phyloP scores from a whole-genome alignment of 129 eudicot genomes.

The Daucus carota region DNA sequence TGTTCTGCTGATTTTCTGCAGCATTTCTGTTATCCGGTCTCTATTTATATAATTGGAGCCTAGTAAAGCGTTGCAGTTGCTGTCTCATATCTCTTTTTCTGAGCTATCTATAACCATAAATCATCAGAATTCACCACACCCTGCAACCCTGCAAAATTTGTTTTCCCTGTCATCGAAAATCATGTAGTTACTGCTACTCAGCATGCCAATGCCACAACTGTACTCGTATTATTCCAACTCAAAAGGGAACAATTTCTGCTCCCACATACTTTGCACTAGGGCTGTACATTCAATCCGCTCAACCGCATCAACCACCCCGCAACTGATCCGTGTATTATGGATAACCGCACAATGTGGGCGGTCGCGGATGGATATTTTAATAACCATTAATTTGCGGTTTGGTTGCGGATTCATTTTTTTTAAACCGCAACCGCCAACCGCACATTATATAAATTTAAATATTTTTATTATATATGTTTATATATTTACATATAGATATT shows the following conservation, averaged over 20 bases:
- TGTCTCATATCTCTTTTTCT: neutral
- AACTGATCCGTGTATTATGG: too few relatives aligned
- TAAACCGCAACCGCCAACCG: too few relatives aligned
- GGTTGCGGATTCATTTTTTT: too few relatives aligned
- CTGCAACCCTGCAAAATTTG: neutral
- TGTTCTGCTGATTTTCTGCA: neutral
- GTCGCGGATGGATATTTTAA: too few relatives aligned
- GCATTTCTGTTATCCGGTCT: neutral
- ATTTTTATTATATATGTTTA: too few relatives aligned
- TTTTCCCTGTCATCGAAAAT: neutral
- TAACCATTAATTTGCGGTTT: too few relatives aligned
- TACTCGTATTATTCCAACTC: neutral
- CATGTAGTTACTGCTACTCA: neutral
- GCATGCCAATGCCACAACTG: neutral
- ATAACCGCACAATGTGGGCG: too few relatives aligned
- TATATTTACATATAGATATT: too few relatives aligned
- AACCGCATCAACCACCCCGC: too few relatives aligned
- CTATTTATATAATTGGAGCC: neutral
- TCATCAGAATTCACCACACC: neutral
- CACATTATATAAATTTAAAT: too few relatives aligned
- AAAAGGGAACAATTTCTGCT: conserved; percentile 1
- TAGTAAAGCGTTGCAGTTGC: neutral
- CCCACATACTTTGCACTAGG: neutral
- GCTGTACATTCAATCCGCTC: too few relatives aligned
- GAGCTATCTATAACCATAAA: neutral